Conservation (phyloP, 805 yeast genomes). For the Suhomyces vadensis region DNA sequence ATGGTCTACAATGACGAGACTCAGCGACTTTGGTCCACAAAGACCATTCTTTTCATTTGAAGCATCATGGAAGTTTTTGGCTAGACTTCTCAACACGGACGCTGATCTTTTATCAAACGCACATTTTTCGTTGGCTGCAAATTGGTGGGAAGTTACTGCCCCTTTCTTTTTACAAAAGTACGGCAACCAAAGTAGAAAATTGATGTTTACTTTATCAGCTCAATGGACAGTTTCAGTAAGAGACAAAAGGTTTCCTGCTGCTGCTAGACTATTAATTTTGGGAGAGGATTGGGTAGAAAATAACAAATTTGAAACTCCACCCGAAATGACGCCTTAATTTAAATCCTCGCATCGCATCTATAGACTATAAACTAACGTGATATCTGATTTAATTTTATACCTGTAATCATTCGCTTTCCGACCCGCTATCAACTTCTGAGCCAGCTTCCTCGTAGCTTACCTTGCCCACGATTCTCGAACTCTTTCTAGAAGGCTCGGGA, state of each 20-base stretch:
- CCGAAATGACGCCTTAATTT: constrained; percentile 33
- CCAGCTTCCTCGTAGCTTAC: constrained; percentile 35
- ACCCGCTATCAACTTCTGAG: not conserved
- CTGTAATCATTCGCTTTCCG: not conserved
- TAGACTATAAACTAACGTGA: not conserved
- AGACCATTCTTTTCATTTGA: constrained; percentile 36
- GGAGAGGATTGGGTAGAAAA: constrained; percentile 74
- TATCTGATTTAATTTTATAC: no score
- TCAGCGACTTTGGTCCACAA: constrained; percentile 12
- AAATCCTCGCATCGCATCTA: no score
- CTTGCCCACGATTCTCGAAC: constrained; percentile 34
- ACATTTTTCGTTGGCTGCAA: constrained; percentile 68
- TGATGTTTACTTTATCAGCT: constrained; percentile 48
- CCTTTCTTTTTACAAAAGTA: constrained; percentile 53
- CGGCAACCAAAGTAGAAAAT: constrained; percentile 69
- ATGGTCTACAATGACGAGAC: constrained; percentile 71
- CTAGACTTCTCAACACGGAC: constrained; percentile 66
- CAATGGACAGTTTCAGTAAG: constrained; percentile 56
- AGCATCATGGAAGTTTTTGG: constrained; percentile 66
- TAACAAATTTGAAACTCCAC: constrained; percentile 48
- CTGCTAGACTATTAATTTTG: constrained; percentile 70
- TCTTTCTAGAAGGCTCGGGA: constrained; percentile 42
- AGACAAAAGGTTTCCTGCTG: constrained; percentile 65
- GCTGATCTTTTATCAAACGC: constrained; percentile 54
- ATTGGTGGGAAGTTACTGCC: constrained; percentile 93